Conservation (phyloP, 1,284 basidiomycete genomes). For the Irpex sp. region DNA sequence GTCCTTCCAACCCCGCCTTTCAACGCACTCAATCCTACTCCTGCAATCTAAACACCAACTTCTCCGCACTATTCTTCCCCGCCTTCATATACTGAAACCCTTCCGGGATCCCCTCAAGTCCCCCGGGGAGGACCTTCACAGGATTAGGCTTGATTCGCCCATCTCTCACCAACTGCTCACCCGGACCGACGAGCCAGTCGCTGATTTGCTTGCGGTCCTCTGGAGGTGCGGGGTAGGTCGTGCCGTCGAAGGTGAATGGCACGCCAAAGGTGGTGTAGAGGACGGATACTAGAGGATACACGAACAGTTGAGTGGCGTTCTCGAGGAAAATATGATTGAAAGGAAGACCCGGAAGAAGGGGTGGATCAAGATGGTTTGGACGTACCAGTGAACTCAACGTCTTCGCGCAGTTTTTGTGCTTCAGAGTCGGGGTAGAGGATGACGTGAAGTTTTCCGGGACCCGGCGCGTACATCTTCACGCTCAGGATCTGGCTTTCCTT, state of each 20-base stretch:
- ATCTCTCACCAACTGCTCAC: not conserved
- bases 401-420: not conserved
- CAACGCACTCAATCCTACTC: not conserved
- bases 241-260: not conserved
- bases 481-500: slow-evolving; percentile 16
- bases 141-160: slow-evolving; percentile 2
- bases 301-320: slow-evolving; percentile 15
- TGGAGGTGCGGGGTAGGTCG: not conserved
- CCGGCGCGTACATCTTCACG: slow-evolving; percentile 10
- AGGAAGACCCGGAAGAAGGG: not conserved
- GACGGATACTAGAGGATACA: not conserved
- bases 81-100: not conserved
- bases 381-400: not conserved
- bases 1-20: too few species aligned
- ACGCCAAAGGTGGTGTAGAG: not conserved
- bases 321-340: not conserved
- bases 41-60: not conserved
- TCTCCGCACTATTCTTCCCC: not conserved
- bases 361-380: not conserved
- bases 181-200: not conserved
- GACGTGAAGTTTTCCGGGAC: not conserved
- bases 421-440: not conserved
- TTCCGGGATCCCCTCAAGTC: not conserved
- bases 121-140: not conserved
- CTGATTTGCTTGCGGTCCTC: not conserved